These are phyloP conservation scores for Verbena officinalis DNA, from an alignment of 257 asterid species.

Conservation along the genomic window DNA sequence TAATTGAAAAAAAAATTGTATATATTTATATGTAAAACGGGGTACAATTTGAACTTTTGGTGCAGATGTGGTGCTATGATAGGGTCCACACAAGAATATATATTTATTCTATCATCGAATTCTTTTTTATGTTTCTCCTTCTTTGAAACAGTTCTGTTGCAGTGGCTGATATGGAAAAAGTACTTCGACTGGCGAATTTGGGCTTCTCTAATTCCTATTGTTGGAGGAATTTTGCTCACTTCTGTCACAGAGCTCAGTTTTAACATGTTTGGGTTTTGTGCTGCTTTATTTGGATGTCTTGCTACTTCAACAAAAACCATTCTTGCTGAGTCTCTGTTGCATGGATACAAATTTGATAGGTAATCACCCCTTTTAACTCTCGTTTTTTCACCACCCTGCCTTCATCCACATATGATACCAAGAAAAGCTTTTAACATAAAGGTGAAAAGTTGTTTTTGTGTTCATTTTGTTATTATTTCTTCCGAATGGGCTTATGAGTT, in stretches of 20 bases:
- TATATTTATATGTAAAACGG: no score
- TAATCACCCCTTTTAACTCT: constrained; percentile 21
- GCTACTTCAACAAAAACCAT: constrained; percentile 86
- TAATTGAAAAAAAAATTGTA: no score
- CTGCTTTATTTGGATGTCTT: constrained; percentile 81
- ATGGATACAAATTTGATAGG: constrained; percentile 86
- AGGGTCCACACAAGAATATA: no score
- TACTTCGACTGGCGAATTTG: constrained; percentile 76
- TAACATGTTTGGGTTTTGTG: constrained; percentile 70
- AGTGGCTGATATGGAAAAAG: constrained; percentile 85
- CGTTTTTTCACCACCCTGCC: not conserved
- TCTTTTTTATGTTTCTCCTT: constrained; percentile 12
- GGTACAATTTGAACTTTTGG: no score
- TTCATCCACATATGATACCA: not conserved
- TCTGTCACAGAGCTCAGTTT: constrained; percentile 84
- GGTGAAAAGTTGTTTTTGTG: not conserved
- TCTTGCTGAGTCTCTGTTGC: constrained; percentile 79
- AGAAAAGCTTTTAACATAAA: not conserved
- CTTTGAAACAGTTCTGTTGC: constrained; percentile 61
- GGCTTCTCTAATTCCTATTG: constrained; percentile 80
- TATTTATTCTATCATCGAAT: not conserved
- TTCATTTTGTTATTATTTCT: not conserved
- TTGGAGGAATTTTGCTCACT: constrained; percentile 81
- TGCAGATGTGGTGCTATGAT: no score
- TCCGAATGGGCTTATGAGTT: no score